Conservation (phyloP, 495 filamentous ascomycete species). For the Daldinia grandis region DNA sequence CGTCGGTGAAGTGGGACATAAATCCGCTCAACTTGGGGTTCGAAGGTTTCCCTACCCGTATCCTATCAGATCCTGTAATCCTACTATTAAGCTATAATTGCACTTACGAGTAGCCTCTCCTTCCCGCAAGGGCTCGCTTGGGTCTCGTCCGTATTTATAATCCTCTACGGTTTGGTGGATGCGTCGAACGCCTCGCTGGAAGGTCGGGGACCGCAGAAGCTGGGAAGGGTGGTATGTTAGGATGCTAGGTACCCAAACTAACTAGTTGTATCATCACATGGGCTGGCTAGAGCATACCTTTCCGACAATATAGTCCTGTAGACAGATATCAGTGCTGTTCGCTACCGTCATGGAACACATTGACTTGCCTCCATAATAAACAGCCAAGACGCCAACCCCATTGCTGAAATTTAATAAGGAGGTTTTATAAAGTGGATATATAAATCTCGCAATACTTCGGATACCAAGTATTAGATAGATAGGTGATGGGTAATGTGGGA, state of each 20-base stretch:
- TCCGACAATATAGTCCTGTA: slow-evolving; percentile 45
- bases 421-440: background rate
- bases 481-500: background rate
- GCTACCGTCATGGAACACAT: background rate
- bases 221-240: slow-evolving; percentile 18
- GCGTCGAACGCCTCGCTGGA: slow-evolving; percentile 52
- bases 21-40: slow-evolving; percentile 32
- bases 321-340: slow-evolving; percentile 4
- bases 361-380: slow-evolving; percentile 36
- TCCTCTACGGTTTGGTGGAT: slow-evolving; percentile 53
- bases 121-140: slow-evolving; percentile 51
- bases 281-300: slow-evolving; percentile 29
- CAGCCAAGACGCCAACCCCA: slow-evolving; percentile 30
- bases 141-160: slow-evolving; percentile 51
- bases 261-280: background rate
- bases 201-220: slow-evolving; percentile 50
- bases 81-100: slow-evolving; percentile 5
- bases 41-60: slow-evolving; percentile 10
- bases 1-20: slow-evolving; percentile 49
- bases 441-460: background rate
- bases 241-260: background rate
- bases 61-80: slow-evolving; percentile 1
- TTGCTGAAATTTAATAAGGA: background rate
- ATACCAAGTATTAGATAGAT: background rate
- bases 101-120: slow-evolving; percentile 54